Percentiles rank a stretch among this genome's conserved stretches.
phyloP scores from a whole-genome alignment of 768 basidiomycete genomes.

The Austroboletus eburneus region DNA sequence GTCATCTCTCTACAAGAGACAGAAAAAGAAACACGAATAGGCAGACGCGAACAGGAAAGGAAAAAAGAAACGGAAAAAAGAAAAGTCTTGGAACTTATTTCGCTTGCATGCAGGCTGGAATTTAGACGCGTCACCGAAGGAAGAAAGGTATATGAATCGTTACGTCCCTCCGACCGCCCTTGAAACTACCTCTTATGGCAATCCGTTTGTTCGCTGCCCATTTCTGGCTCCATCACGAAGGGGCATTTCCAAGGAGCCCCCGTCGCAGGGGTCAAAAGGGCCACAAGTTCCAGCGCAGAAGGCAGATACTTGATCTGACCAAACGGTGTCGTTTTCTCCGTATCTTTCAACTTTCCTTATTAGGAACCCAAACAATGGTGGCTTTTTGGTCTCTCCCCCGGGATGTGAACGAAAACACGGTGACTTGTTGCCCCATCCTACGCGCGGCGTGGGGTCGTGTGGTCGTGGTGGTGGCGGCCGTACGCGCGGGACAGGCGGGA shows the following conservation, averaged over 20 bases:
- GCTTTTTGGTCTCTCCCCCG: slow-evolving; percentile 3
- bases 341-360: slow-evolving; percentile 31
- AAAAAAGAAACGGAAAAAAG: slow-evolving; percentile 11
- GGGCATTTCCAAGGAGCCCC: slow-evolving; percentile 9
- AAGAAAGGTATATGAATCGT: slow-evolving; percentile 15
- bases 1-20: not conserved
- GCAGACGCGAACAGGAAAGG: not conserved
- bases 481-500: slow-evolving; percentile 9
- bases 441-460: not conserved
- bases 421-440: not conserved
- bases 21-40: not conserved
- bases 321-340: slow-evolving; percentile 20
- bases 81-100: slow-evolving; percentile 21
- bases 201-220: slow-evolving; percentile 34
- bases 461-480: not conserved
- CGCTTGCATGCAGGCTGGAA: slow-evolving; percentile 25
- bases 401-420: not conserved
- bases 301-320: slow-evolving; percentile 28
- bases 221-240: slow-evolving; percentile 31
- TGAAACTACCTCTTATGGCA: slow-evolving; percentile 35
- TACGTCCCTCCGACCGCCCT: slow-evolving; percentile 32
- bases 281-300: slow-evolving; percentile 34
- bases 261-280: slow-evolving; percentile 22
- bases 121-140: slow-evolving; percentile 31
- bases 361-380: slow-evolving; percentile 32